Evolutionary conservation across 805 yeast genomes (phyloP), one percentile per base, ranked within the genome.

Genomic region (Saccharomyces mikatae): DNA sequence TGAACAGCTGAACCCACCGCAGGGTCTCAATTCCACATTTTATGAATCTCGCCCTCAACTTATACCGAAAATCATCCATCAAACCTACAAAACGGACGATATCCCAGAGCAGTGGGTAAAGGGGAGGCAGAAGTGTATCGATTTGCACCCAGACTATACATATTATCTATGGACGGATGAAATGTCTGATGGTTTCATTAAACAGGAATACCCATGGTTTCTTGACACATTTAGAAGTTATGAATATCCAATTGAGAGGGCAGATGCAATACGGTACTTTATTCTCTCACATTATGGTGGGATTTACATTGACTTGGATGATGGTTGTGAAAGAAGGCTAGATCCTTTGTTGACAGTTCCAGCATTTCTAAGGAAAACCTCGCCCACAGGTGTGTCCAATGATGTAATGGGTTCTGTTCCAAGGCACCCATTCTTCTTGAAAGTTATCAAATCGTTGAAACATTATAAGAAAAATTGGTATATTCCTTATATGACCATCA

Each of bases 381-480:
- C 80, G 4, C 97, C 97, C 27, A 86, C 96, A 0, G 97, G 97
- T 52, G 82, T 91, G 46, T 87, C 96, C 4, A 91, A 91, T 69
- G 96, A 90, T 67, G 90, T 90, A 14, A 87, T 91, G 96, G 96
- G 96, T 10, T 75, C 92, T 2, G 84, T 86, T 11, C 96, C 95
- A 32, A 75, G 77, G 50, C 97, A 91, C 70, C 96, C 96, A 2
- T 88, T 90, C 71, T 89, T 88, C 74, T 68, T 78, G 49, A 84
- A 83, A 64, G 86, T 79, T 17, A 78, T 89, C 56, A 86, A 84
- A 57, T 79, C 79, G 49, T 75, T 91, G 56, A 71, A 82, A 57
- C 75, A 71, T 51, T 85, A 81, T 65, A 82, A 89, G 64, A 76
- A 79, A 60, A 86, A 87, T 70, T 89, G 95, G 87, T 71, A 86